Base-by-base conservation (phyloP, 2,329 filamentous ascomycete genomes). In the Alternaria arbusti region DNA sequence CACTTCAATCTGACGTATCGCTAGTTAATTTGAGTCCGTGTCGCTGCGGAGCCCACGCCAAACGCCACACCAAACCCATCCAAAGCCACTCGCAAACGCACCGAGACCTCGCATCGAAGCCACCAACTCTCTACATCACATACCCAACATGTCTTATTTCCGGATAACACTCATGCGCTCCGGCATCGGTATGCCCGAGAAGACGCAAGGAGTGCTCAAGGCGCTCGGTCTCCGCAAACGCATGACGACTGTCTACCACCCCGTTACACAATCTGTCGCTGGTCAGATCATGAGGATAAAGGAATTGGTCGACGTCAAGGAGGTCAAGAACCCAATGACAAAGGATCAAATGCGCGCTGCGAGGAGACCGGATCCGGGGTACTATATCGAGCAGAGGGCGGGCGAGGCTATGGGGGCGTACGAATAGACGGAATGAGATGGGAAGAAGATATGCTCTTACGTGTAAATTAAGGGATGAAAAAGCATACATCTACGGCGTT, bases 231-330 rank as follows among this genome's bases (percentile, higher is more conserved):
- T 97, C 68, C 91, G 90, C 74, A 92, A 91, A 79, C 91, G 94
- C 74, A 90, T 90, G 86, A 90, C 90, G 76, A 95, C 92, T 57
- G 94, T 97, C 74, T 97, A 96, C 85, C 91, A 97, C 81, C 91
- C 92, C 40, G 93, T 97, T 65, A 87, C 87, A 65, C 88, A 90
- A 45, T 89, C 93, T 70, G 89, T 93, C 66, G 94, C 94, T 10
- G 94, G 94, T 78, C 93, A 96, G 84, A 93, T 97, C 76, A 91
- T 97, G 86, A 91, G 91, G 81, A 93, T 97, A 73, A 97, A 97
- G 85, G 94, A 97, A 83, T 84, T 97, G 67, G 92, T 97, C 49
- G 86, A 88, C 57, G 93, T 97, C 36, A 84, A 89, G 70, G 94
- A 97, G 82, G 93, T 96, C 47, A 88, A 90, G 32, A 79, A 82